Evolutionary conservation across 192 early-diverging fungal species (phyloP), one percentile per base, ranked within the genome.

Genomic region (Dispira parvispora): DNA sequence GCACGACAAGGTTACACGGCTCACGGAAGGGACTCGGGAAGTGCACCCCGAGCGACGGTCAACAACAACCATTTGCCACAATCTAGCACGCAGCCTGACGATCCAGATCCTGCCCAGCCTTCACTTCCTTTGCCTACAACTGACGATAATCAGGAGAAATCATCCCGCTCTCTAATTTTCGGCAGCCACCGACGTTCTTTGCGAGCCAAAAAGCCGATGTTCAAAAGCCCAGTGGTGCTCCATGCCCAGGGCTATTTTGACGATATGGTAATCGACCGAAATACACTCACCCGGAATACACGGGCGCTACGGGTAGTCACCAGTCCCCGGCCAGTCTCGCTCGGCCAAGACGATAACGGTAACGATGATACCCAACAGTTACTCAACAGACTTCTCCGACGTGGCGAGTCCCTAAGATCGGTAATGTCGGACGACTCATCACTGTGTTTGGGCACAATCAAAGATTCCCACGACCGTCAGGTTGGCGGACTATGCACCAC

Each of bases 221-320:
- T 55, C 23, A 55, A 55, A 25, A 55, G 53, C 21, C 53, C 53
- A 14, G 28, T 28, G 18, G 53, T 55, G 3, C 53, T 55, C 25
- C 53, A 28, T 13, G 53, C 53, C 53, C 18, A 55, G 21, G 23
- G 20, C 9, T 12, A 27, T 28, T 55, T 23, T 55, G 53, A 55
- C 12, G 53, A 55, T 23, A 18, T 25, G 25, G 23, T 28, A 8
- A 18, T 50, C n/a, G 49, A 50, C 32, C 32, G 32, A 38, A 38
- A 38, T 38, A 38, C 32, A 38, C 32, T 38, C 32, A 38, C 32
- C 32, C 32, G 32, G 32, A 38, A 38, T 38, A 1, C 3, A 38
- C 32, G 6, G 6, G 32, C 32, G 3, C 32, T 38, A 38, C 32
- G 32, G 32, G 32, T 38, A 6, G 32, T 38, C 32, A 50, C 23